Evolutionary conservation across 2,329 filamentous ascomycete species (phyloP).

Genomic region (Penicillium sp.): DNA sequence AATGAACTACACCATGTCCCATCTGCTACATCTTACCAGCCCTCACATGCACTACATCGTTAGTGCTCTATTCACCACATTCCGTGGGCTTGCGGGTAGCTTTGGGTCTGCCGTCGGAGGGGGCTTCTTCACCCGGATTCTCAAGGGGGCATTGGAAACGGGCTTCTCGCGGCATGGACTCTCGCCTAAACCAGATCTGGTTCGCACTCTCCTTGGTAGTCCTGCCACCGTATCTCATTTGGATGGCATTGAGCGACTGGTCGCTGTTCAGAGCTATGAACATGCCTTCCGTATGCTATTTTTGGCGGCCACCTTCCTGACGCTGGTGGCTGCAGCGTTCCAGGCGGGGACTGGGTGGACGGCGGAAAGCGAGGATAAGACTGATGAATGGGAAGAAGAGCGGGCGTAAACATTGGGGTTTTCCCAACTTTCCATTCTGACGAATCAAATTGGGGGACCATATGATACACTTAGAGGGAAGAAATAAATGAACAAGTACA

Average conservation of each 20-base stretch:
- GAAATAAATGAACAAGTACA: too few relatives aligned
- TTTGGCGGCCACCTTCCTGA: constrained; percentile 51
- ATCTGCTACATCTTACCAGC: constrained; percentile 70
- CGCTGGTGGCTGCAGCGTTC: constrained; percentile 49
- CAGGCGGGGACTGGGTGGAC: constrained; percentile 62
- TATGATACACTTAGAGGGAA: background rate
- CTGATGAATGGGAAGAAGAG: background rate
- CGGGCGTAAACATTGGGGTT: background rate
- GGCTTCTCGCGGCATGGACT: constrained; percentile 54
- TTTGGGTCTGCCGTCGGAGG: constrained; percentile 80
- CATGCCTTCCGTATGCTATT: constrained; percentile 56
- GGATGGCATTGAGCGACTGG: constrained; percentile 48
- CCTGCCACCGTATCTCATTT: constrained; percentile 56
- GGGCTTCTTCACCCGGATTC: constrained; percentile 67
- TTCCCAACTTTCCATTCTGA: background rate
- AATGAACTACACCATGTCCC: constrained; percentile 79
- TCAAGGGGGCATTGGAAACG: constrained; percentile 55
- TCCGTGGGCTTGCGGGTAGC: constrained; percentile 76
- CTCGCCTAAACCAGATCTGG: constrained; percentile 45
- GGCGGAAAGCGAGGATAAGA: constrained; percentile 15
- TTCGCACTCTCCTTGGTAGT: constrained; percentile 58
- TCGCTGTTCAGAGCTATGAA: constrained; percentile 57
- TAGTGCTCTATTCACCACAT: constrained; percentile 73
- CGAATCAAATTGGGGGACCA: background rate
- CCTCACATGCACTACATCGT: constrained; percentile 70